phyloP scores from a whole-genome alignment of 139 green algal species.

The Micractinium conductrix region DNA sequence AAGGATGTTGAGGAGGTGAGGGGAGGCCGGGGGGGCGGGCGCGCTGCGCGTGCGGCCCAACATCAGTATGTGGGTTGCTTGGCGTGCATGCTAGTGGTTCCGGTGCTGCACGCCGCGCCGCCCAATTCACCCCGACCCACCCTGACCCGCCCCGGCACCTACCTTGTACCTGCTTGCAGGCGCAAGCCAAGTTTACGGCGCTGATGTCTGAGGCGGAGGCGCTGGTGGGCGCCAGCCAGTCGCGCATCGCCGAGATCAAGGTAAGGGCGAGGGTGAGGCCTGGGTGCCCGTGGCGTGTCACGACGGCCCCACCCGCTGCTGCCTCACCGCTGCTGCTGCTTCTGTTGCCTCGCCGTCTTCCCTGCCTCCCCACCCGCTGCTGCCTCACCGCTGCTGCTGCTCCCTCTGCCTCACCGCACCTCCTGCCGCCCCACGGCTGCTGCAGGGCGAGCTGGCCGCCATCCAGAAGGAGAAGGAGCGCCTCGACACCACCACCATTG shows the following conservation, averaged over 20 bases:
- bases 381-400: background rate
- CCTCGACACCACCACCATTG: slow-evolving; percentile 43
- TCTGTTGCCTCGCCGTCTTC: too few species aligned
- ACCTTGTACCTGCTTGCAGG: too few species aligned
- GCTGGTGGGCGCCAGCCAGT: slow-evolving; percentile 18
- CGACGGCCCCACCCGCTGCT: too few species aligned
- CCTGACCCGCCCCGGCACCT: too few species aligned
- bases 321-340: background rate
- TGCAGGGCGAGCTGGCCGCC: slow-evolving; percentile 2
- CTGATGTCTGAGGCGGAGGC: slow-evolving; percentile 43
- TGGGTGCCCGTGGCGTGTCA: too few species aligned
- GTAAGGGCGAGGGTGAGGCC: background rate
- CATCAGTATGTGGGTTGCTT: too few species aligned
- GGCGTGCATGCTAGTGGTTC: too few species aligned
- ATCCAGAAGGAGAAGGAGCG: slow-evolving; percentile 37
- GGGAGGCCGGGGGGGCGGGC: too few species aligned
- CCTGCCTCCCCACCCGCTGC: too few species aligned
- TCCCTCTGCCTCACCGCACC: background rate
- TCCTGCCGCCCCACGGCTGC: background rate
- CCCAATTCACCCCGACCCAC: too few species aligned
- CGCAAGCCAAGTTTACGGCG: slow-evolving; percentile 20
- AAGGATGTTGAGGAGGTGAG: slow-evolving; percentile 31
- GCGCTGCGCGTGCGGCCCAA: too few species aligned
- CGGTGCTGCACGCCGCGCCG: too few species aligned
- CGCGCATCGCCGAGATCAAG: slow-evolving; percentile 36